These are phyloP conservation scores for Musa beccarii DNA, from an alignment of 176 grass and related monocot species.

Conservation along the genomic window DNA sequence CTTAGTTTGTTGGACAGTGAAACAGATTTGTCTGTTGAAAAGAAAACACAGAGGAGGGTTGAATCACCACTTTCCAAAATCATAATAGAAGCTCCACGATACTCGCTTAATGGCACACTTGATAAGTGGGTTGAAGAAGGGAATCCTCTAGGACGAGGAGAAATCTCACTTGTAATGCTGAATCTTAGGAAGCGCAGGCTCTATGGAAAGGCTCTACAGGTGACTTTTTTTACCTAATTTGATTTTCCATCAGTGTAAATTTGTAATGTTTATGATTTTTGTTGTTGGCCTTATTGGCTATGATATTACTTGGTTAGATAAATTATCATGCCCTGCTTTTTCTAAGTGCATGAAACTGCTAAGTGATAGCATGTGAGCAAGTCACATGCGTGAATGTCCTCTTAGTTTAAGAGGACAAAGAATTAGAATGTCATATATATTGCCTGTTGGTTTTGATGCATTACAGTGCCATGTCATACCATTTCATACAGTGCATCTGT, in stretches of 20 bases:
- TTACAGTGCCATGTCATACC: no score
- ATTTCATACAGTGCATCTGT: no score
- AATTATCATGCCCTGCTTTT: no score
- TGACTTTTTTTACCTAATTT: slow-evolving; percentile 18
- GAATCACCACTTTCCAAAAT: slow-evolving; percentile 9
- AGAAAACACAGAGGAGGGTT: background rate
- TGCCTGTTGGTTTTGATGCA: no score
- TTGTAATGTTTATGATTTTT: background rate
- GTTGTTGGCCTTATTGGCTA: no score
- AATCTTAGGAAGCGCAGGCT: slow-evolving; percentile 35
- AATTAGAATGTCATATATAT: no score
- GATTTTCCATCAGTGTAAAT: slow-evolving; percentile 2
- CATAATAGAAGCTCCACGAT: background rate
- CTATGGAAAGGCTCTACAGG: slow-evolving; percentile 69
- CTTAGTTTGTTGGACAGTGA: slow-evolving; percentile 25
- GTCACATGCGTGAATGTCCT: no score
- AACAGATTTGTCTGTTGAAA: slow-evolving; percentile 8
- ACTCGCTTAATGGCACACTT: background rate
- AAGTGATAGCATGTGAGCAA: no score
- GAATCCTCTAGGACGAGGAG: slow-evolving; percentile 39
- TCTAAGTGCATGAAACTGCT: no score
- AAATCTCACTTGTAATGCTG: slow-evolving; percentile 26
- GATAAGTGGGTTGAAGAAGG: slow-evolving; percentile 45
- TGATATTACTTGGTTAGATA: no score
- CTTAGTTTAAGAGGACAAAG: no score